Evolutionary conservation across 192 early-diverging fungal genomes (phyloP), one percentile per base, ranked within the genome.

Genomic region (Coemansia sp.): DNA sequence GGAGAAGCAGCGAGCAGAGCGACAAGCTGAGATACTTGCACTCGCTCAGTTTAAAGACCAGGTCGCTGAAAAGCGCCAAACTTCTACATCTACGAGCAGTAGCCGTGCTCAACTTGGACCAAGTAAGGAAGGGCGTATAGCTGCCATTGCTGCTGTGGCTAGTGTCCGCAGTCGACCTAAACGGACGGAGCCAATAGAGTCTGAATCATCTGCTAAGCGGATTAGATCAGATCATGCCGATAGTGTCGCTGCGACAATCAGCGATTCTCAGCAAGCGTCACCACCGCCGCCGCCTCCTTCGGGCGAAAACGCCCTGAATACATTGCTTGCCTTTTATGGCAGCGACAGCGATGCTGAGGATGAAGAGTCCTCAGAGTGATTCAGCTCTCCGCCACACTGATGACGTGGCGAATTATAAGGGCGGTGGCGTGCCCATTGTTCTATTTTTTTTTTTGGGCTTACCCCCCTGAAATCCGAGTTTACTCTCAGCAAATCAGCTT

Each of bases 21-120:
- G 44, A 16, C 69, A 64, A 1, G 55, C n/a, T 10, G 78, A 81
- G 37, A 37, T 66, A 1, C 43, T 59, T 3, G 73, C 61, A 2
- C n/a, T 76, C 26, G 70, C 73, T 9, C 53, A 61, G 42, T 81
- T 73, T 21, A 75, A 73, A 38, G 70, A 69, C 17, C 47, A 76
- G 43, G 53, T 81, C 4, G 70, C 63, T 5, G 63, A 69, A 40
- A 75, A 70, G 28, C 55, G 19, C 26, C 50, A 71, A n/a, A 3
- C 30, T n/a, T 21, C 47, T 39, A 39, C 11, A 14, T 11, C 39
- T 59, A 35, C 66, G 4, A 38, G 14, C 28, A 38, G 23, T 37
- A 11, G n/a, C 23, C 33, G 42, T 6, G 30, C 7, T n/a, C 16
- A 33, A 32, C 30, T 23, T 17, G 55, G 14, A 6, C 6, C 55